Conservation (phyloP, 768 basidiomycete genomes). For the Trametes sanguinea region DNA sequence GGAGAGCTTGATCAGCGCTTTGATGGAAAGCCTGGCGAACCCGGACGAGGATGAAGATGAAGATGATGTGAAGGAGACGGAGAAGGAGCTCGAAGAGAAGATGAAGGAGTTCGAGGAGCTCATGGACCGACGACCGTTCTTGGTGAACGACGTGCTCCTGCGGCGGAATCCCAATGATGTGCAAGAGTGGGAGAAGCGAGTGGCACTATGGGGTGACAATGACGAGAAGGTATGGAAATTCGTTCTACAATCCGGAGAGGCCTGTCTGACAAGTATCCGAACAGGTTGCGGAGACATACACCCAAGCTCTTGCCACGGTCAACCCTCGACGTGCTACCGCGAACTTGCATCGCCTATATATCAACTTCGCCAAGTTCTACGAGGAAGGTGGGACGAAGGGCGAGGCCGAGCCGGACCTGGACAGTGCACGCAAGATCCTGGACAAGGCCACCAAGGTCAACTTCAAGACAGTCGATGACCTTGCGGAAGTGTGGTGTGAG, state of each 20-base stretch:
- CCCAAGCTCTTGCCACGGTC: slow-evolving; percentile 84
- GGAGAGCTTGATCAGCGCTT: slow-evolving; percentile 82
- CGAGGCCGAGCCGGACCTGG: slow-evolving; percentile 78
- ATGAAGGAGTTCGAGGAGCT: slow-evolving; percentile 94
- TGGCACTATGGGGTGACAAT: slow-evolving; percentile 90
- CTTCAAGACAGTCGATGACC: slow-evolving; percentile 94
- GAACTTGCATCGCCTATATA: slow-evolving; percentile 85
- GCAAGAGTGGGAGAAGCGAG: slow-evolving; percentile 98
- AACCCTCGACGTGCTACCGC: slow-evolving; percentile 88
- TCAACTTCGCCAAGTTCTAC: slow-evolving; percentile 97
- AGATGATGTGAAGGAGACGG: slow-evolving; percentile 73
- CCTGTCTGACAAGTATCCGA: background rate
- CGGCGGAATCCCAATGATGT: slow-evolving; percentile 96
- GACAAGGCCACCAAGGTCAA: slow-evolving; percentile 91
- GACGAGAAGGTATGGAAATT: slow-evolving; percentile 77
- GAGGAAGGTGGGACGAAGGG: slow-evolving; percentile 89
- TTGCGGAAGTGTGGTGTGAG: slow-evolving; percentile 99
- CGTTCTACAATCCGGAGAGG: background rate
- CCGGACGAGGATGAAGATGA: slow-evolving; percentile 80
- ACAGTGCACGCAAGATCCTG: slow-evolving; percentile 86
- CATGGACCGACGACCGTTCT: slow-evolving; percentile 93
- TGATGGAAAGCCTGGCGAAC: slow-evolving; percentile 85
- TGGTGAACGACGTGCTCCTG: slow-evolving; percentile 93
- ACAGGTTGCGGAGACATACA: slow-evolving; percentile 92
- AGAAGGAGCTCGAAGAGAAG: slow-evolving; percentile 79